Conservation (phyloP, 768 basidiomycete genomes). For the Steccherinum ochraceum region DNA sequence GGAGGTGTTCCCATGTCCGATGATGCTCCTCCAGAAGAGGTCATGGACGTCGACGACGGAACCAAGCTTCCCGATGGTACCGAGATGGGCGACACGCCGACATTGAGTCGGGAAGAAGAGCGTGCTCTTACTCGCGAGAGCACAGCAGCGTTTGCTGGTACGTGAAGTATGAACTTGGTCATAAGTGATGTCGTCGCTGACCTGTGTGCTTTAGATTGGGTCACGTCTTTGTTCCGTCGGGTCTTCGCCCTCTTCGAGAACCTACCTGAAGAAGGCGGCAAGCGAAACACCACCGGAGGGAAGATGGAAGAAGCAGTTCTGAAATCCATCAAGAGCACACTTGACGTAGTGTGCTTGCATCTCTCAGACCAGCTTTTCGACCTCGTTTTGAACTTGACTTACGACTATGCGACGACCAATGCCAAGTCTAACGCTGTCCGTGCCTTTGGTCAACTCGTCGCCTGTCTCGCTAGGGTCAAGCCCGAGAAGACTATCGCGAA, state of each 20-base stretch:
- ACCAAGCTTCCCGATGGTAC: slow-evolving; percentile 48
- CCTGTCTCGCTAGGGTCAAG: slow-evolving; percentile 73
- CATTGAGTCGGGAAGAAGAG: slow-evolving; percentile 58
- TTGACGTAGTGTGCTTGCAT: slow-evolving; percentile 78
- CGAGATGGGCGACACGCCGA: slow-evolving; percentile 32
- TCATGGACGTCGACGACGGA: slow-evolving; percentile 45
- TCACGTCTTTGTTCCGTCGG: slow-evolving; percentile 68
- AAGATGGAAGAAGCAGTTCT: slow-evolving; percentile 74
- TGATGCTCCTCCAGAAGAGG: slow-evolving; percentile 46
- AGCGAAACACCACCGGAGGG: slow-evolving; percentile 79
- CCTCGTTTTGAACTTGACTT: slow-evolving; percentile 77
- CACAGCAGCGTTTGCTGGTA: slow-evolving; percentile 74
- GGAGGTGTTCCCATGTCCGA: slow-evolving; percentile 49
- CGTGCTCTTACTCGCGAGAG: slow-evolving; percentile 70
- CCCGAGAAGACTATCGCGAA: slow-evolving; percentile 71
- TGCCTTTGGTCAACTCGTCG: slow-evolving; percentile 83
- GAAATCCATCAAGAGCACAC: slow-evolving; percentile 72
- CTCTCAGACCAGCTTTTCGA: slow-evolving; percentile 77
- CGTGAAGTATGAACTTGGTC: slow-evolving; percentile 5
- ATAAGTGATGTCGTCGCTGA: neutral
- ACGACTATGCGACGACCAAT: slow-evolving; percentile 83
- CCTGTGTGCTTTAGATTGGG: slow-evolving; percentile 54
- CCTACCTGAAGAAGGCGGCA: slow-evolving; percentile 91
- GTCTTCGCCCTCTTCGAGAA: slow-evolving; percentile 85
- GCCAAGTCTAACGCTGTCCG: slow-evolving; percentile 88